Conservation (phyloP, 2,329 filamentous ascomycete species). For the Beauveria varroae region DNA sequence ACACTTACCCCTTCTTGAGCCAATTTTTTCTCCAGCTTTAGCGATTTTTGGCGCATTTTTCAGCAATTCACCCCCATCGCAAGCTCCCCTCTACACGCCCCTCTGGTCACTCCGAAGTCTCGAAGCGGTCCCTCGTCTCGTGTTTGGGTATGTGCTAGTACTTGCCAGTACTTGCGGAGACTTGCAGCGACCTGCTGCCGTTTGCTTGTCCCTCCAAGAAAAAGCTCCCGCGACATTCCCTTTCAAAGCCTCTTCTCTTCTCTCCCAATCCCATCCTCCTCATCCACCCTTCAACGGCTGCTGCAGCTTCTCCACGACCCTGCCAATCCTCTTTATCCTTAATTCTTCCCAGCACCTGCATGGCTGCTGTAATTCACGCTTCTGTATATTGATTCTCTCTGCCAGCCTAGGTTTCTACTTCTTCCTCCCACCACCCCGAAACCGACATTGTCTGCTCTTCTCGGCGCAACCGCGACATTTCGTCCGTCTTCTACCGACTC, state of each 20-base stretch:
- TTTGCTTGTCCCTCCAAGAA: neutral
- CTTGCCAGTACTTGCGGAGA: too few relatives aligned
- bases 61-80: too few relatives aligned
- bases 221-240: neutral
- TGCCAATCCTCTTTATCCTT: slow-evolving; percentile 6
- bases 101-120: too few relatives aligned
- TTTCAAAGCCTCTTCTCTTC: neutral
- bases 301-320: neutral
- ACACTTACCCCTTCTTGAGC: too few relatives aligned
- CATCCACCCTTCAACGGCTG: neutral
- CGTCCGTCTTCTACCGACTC: slow-evolving; percentile 10
- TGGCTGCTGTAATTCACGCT: neutral
- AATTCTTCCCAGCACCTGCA: neutral
- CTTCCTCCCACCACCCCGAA: neutral
- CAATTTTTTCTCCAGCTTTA: too few relatives aligned
- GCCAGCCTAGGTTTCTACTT: slow-evolving; percentile 1
- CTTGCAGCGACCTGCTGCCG: too few relatives aligned
- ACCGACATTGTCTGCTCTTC: neutral
- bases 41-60: too few relatives aligned
- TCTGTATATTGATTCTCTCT: slow-evolving; percentile 5
- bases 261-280: neutral
- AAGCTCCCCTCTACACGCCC: too few relatives aligned
- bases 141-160: too few relatives aligned
- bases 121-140: too few relatives aligned
- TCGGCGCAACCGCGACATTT: neutral